Percentiles rank a stretch among this genome's conserved stretches.
Evolutionary conservation across 257 asterid genomes (phyloP).

Genomic region (Gynochthodes officinalis): DNA sequence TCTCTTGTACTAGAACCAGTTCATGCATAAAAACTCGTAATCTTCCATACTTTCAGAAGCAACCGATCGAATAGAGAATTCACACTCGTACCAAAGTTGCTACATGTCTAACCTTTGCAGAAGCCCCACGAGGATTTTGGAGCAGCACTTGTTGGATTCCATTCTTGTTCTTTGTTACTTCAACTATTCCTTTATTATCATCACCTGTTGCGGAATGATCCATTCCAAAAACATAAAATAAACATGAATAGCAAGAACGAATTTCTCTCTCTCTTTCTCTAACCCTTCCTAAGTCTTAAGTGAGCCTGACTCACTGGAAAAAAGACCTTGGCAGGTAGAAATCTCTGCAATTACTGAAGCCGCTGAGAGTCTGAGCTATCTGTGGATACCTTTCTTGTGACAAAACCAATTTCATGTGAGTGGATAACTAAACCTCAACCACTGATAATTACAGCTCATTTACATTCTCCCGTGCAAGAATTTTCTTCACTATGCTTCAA

Average conservation of each 20-base stretch:
- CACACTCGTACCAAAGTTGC: neutral
- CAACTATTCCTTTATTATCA: conserved; percentile 41
- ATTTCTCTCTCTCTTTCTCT: conserved; percentile 14
- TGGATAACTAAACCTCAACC: conserved; percentile 47
- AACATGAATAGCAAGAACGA: conserved; percentile 23
- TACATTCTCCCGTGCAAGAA: too few species aligned
- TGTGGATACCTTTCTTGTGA: conserved; percentile 50
- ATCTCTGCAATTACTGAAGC: conserved; percentile 31
- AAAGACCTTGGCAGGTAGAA: conserved; percentile 14
- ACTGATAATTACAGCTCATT: conserved; percentile 17
- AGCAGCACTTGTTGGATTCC: conserved; percentile 64
- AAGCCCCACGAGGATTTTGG: conserved; percentile 64
- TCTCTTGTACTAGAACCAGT: neutral
- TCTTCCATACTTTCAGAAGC: neutral
- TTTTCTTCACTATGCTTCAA: neutral
- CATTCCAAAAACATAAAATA: conserved; percentile 46
- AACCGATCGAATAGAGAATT: neutral
- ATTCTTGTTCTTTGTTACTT: conserved; percentile 52
- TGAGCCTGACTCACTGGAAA: neutral
- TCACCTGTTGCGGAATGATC: conserved; percentile 44
- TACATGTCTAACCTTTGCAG: conserved; percentile 52
- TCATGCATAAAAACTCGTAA: neutral
- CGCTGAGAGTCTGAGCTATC: conserved; percentile 33
- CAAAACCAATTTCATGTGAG: conserved; percentile 54
- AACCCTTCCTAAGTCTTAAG: neutral